A percentile compares a stretch with the other conserved stretches of the same genome.
Conservation (phyloP, 257 asterid species). For the Nicotiana noctiflora region DNA sequence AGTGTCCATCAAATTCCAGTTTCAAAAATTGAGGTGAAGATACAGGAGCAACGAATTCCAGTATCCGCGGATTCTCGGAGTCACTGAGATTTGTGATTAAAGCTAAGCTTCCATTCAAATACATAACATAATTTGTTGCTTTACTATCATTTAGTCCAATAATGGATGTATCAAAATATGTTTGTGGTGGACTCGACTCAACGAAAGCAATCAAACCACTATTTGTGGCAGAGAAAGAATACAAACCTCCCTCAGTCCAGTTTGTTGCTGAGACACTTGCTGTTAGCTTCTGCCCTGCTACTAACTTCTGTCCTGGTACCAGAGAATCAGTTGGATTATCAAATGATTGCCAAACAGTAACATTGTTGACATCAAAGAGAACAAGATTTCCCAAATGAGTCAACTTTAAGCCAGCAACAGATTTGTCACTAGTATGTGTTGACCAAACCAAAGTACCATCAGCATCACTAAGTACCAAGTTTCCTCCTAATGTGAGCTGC, state of each 20-base stretch:
- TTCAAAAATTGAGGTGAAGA: background rate
- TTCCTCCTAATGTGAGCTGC: conserved; percentile 11
- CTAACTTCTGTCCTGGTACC: conserved; percentile 14
- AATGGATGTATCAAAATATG: background rate
- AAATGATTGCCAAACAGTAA: conserved; percentile 19
- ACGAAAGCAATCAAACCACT: background rate
- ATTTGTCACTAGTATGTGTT: conserved; percentile 1
- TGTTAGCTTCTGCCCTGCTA: conserved; percentile 9
- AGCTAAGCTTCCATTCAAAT: conserved; percentile 4
- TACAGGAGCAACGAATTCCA: background rate
- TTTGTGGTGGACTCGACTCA: conserved; percentile 9
- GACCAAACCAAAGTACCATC: conserved; percentile 18
- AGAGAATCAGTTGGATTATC: conserved; percentile 17
- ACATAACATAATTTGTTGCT: background rate
- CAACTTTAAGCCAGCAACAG: conserved; percentile 6
- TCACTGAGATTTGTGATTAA: background rate
- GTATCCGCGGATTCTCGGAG: background rate
- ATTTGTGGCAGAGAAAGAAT: background rate
- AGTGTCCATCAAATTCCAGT: conserved; percentile 16
- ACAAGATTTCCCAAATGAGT: conserved; percentile 12
- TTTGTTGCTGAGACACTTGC: background rate
- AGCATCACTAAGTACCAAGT: conserved; percentile 2
- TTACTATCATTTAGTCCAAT: no score
- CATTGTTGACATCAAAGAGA: background rate
- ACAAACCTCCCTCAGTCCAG: conserved; percentile 7